A percentile compares a stretch with the other conserved stretches of the same genome.
These are phyloP conservation scores for Chaetomium strumarium DNA, from an alignment of 2,329 filamentous ascomycete species.

Conservation along the genomic window DNA sequence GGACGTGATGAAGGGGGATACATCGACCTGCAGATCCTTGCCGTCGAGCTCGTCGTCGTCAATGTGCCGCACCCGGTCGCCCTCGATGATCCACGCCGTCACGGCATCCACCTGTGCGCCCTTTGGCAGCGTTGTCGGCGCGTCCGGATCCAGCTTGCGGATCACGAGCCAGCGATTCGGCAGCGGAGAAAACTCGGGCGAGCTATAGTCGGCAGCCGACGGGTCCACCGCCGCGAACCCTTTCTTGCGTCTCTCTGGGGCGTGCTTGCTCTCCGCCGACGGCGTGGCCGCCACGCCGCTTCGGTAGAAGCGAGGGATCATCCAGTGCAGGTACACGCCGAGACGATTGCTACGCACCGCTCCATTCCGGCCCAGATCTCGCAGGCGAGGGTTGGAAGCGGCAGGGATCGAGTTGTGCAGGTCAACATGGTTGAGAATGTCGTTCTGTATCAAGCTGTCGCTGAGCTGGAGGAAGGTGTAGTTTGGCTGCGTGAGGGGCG, in stretches of 20 bases:
- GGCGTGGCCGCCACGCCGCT: conserved; percentile 19
- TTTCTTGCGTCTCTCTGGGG: too few relatives aligned
- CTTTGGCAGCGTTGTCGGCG: conserved; percentile 14
- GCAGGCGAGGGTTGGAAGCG: conserved; percentile 31
- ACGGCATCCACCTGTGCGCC: too few relatives aligned
- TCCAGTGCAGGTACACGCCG: conserved; percentile 41
- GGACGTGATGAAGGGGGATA: conserved; percentile 35
- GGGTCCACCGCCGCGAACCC: too few relatives aligned
- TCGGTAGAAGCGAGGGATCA: conserved; percentile 34
- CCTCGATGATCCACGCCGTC: conserved; percentile 39
- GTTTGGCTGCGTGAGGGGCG: conserved; percentile 41
- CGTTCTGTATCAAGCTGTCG: conserved; percentile 31
- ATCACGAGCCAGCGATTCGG: conserved; percentile 36
- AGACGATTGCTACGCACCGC: conserved; percentile 25
- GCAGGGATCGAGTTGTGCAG: conserved; percentile 33
- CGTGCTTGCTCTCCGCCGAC: too few relatives aligned
- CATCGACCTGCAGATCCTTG: conserved; percentile 35
- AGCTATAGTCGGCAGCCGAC: too few relatives aligned
- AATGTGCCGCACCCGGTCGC: conserved; percentile 30
- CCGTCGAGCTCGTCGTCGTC: conserved; percentile 28
- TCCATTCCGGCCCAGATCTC: conserved; percentile 30
- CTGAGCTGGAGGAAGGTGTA: conserved; percentile 39
- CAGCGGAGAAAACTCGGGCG: conserved; percentile 15
- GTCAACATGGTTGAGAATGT: conserved; percentile 34
- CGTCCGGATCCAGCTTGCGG: conserved; percentile 26